A percentile compares a stretch with the other conserved stretches of the same genome.
Conservation (phyloP, 2,329 filamentous ascomycete genomes). For the Botrytis fabae region DNA sequence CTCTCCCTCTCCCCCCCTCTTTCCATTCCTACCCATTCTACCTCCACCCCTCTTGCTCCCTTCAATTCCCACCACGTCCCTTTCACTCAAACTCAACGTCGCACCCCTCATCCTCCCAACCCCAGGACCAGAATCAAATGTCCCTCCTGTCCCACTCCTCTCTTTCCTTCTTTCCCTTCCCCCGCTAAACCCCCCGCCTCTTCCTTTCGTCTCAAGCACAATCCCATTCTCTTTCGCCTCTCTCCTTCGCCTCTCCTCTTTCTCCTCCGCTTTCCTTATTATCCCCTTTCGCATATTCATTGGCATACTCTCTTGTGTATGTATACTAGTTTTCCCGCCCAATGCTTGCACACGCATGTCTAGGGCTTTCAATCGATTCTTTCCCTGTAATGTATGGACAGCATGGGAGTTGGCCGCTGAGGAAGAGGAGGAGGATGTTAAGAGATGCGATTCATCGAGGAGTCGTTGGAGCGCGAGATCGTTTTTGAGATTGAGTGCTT, state of each 20-base stretch:
- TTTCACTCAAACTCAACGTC: constrained; percentile 74
- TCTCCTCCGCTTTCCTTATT: constrained; percentile 59
- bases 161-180: constrained; percentile 52
- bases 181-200: constrained; percentile 45
- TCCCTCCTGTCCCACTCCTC: constrained; percentile 48
- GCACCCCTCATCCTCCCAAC: constrained; percentile 77
- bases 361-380: constrained; percentile 75
- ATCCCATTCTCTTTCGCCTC: constrained; percentile 91
- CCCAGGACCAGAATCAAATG: constrained; percentile 71
- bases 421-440: constrained; percentile 52
- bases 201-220: constrained; percentile 68
- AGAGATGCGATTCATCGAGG: constrained; percentile 86
- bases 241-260: constrained; percentile 69
- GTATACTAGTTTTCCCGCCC: constrained; percentile 74
- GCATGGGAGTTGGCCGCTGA: constrained; percentile 39
- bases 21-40: constrained; percentile 38
- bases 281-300: constrained; percentile 88
- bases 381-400: constrained; percentile 55
- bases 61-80: constrained; percentile 72
- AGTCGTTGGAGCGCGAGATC: constrained; percentile 90
- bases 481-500: constrained; percentile 74
- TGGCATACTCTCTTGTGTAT: constrained; percentile 83
- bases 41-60: constrained; percentile 47
- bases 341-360: constrained; percentile 82
- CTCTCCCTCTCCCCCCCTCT: constrained; percentile 24